A percentile compares a stretch with the other conserved stretches of the same genome.
Evolutionary conservation across 257 asterid species (phyloP).

Genomic region (Capsicum pubescens): DNA sequence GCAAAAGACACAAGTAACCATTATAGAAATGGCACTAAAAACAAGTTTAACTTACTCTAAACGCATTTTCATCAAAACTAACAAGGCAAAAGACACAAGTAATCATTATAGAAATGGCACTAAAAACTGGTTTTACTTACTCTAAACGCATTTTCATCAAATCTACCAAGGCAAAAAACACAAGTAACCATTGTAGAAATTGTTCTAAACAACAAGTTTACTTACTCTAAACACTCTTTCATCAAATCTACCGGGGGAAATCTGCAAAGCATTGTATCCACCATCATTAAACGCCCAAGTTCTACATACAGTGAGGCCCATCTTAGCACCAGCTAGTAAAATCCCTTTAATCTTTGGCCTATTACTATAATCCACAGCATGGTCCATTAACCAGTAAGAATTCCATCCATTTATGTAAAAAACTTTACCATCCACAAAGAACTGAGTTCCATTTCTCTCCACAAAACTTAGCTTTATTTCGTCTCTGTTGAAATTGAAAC

Average conservation of each 20-base stretch:
- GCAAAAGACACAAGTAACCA: no score
- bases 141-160: no score
- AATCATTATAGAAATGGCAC: no score
- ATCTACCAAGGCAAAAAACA: no score
- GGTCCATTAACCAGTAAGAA: slow-evolving; percentile 98
- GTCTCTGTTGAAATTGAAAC: slow-evolving; percentile 36
- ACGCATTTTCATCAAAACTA: no score
- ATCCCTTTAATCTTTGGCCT: slow-evolving; percentile 66
- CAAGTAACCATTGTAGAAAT: background rate
- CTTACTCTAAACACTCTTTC: slow-evolving; percentile 89
- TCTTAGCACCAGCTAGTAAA: slow-evolving; percentile 82
- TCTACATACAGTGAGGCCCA: slow-evolving; percentile 97
- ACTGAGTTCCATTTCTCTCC: slow-evolving; percentile 93
- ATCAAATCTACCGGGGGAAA: slow-evolving; percentile 84
- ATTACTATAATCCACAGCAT: slow-evolving; percentile 72
- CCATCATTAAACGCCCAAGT: slow-evolving; percentile 99
- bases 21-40: no score
- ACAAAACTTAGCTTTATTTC: slow-evolving; percentile 70
- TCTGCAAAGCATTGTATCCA: slow-evolving; percentile 89
- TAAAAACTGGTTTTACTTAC: no score
- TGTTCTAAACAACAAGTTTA: slow-evolving; percentile 7
- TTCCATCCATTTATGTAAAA: slow-evolving; percentile 97
- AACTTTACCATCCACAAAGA: slow-evolving; percentile 78
- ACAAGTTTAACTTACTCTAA: no score
- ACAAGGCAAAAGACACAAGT: no score